Conservation (phyloP, 257 asterid genomes). For the Knoxia roxburghii region DNA sequence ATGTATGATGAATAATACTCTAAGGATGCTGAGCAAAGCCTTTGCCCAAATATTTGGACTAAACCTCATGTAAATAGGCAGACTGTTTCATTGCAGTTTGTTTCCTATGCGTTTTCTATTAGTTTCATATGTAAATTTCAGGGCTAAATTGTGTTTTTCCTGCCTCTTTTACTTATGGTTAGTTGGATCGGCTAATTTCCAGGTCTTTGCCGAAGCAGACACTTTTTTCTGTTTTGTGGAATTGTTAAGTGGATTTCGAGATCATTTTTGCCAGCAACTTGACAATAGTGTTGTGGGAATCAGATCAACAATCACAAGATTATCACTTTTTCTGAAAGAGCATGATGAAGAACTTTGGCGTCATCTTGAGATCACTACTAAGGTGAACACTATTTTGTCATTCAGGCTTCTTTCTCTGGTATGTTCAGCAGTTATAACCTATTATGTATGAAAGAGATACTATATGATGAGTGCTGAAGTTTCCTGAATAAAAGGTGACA, state of each 20-base stretch:
- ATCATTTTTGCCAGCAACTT: slow-evolving; percentile 91
- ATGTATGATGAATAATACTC: background rate
- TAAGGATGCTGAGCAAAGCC: background rate
- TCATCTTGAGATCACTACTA: slow-evolving; percentile 89
- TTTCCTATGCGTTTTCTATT: background rate
- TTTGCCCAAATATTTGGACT: background rate
- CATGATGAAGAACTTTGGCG: slow-evolving; percentile 99
- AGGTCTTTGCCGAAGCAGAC: slow-evolving; percentile 92
- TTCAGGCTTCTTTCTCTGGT: background rate
- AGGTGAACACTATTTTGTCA: slow-evolving; percentile 41
- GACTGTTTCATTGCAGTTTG: background rate
- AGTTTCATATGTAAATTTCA: background rate
- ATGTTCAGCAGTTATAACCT: background rate
- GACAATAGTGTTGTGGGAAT: slow-evolving; percentile 96
- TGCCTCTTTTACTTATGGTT: slow-evolving; percentile 3
- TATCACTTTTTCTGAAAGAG: slow-evolving; percentile 81
- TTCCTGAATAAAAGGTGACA: background rate
- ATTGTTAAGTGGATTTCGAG: slow-evolving; percentile 87
- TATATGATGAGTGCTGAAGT: background rate
- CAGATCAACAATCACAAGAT: slow-evolving; percentile 80
- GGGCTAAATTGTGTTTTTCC: background rate
- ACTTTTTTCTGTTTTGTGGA: slow-evolving; percentile 96
- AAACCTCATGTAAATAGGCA: no score
- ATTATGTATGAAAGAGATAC: background rate
- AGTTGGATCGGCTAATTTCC: slow-evolving; percentile 32